Evolutionary conservation across 2,329 filamentous ascomycete species (phyloP), one percentile per base, ranked within the genome.

Genomic region (Epichloe aotearoae): DNA sequence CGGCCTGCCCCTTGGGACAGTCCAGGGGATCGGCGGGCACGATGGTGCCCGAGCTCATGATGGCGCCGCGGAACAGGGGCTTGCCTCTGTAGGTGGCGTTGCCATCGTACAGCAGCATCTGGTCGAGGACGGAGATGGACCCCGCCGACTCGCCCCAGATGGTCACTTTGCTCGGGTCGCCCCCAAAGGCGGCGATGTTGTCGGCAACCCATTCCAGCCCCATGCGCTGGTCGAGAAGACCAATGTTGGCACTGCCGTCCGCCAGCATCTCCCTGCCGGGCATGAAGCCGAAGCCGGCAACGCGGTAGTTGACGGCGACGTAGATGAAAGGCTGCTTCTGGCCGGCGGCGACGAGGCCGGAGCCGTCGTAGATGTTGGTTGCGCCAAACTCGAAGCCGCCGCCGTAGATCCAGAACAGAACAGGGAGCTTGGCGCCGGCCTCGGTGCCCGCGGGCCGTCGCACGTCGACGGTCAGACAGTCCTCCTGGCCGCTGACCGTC

Each of bases 211-310:
- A 83, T 53, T 81, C 55, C 15, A 83, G 62, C 0, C 72, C 78
- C 0, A 78, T 62, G 20, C 76, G 66, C 56, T 82, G 79, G 53
- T 83, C 80, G 5, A 50, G 34, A 3, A 49, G 41, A 3, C 86
- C 86, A 3, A 88, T 64, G 60, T 90, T 91, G 3, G 82, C 66
- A 2, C 81, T 75, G 2, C 84, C 83, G 54, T 87, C 60, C 53
- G 38, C 39, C 5, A 42, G 43, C 12, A 51, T 46, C n/a, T 41
- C 36, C 30, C 43, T 51, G 19, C 39, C 43, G 4, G 43, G 49
- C 26, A 43, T 23, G 41, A 52, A 52, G 17, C 50, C 50, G 23
- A 52, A 52, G 33, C 40, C 50, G 19, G 41, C 42, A 3, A 38
- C 42, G 7, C 50, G 50, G 15, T 49, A 49, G 41, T 52, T 49